Percentiles rank a stretch among this genome's conserved stretches.
Conservation (phyloP, 257 asterid species). For the Solanum dulcamara region DNA sequence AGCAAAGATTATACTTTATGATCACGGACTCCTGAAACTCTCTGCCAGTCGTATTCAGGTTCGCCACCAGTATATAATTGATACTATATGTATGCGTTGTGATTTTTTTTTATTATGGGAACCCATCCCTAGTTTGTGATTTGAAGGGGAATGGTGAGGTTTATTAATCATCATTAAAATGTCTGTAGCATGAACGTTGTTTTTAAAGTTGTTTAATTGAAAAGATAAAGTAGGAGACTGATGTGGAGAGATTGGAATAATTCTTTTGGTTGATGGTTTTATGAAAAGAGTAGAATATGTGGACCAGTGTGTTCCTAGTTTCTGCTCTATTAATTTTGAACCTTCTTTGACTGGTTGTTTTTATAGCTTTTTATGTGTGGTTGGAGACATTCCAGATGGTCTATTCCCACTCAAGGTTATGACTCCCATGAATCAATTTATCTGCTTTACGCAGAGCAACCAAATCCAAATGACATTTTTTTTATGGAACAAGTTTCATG, state of each 20-base stretch:
- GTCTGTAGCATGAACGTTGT: neutral
- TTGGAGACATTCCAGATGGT: neutral
- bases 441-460: neutral
- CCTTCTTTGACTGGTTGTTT: neutral
- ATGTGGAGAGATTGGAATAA: neutral
- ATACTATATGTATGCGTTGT: no score
- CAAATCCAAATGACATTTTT: neutral
- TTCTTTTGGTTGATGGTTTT: neutral
- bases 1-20: neutral
- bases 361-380: neutral
- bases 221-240: neutral
- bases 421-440: neutral
- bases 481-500: neutral
- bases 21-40: neutral
- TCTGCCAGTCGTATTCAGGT: neutral
- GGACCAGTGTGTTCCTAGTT: neutral
- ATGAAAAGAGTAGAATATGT: neutral
- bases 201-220: neutral
- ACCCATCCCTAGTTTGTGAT: neutral
- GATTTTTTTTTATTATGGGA: neutral
- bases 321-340: neutral
- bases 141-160: neutral
- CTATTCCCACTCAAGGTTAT: neutral
- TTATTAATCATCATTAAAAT: neutral
- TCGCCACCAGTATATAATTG: no score